A percentile compares a stretch with the other conserved stretches of the same genome.
These are phyloP conservation scores for Suhomyces sp. DNA, from an alignment of 805 yeast genomes.

Conservation along the genomic window DNA sequence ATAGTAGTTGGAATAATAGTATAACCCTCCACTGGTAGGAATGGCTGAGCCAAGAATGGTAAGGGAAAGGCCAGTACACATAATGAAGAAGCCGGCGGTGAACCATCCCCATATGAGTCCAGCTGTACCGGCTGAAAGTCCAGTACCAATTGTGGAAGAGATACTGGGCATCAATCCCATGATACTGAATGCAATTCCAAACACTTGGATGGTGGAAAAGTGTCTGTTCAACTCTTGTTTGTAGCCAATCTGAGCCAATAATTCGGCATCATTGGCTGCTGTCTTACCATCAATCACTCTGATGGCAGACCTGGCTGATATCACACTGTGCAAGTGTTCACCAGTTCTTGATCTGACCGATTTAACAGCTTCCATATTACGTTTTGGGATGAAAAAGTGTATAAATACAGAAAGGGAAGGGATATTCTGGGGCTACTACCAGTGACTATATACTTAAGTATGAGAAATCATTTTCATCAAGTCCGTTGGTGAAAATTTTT, in stretches of 20 bases:
- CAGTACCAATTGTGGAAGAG: slow-evolving; percentile 52
- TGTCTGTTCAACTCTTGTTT: slow-evolving; percentile 65
- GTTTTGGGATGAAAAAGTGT: no score
- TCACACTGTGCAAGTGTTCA: slow-evolving; percentile 2
- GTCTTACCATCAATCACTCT: slow-evolving; percentile 6
- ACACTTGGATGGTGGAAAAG: slow-evolving; percentile 61
- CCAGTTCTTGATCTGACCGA: slow-evolving; percentile 4
- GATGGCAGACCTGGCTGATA: slow-evolving; percentile 7
- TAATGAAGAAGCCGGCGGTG: slow-evolving; percentile 52
- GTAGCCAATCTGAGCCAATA: slow-evolving; percentile 63
- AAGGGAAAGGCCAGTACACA: slow-evolving; percentile 59
- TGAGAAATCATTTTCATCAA: no score
- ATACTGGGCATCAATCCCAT: slow-evolving; percentile 71
- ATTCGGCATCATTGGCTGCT: slow-evolving; percentile 24
- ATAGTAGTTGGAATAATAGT: slow-evolving; percentile 66
- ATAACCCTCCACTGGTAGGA: slow-evolving; percentile 77
- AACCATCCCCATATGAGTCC: slow-evolving; percentile 77
- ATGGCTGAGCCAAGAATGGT: slow-evolving; percentile 66
- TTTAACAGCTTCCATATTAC: slow-evolving; percentile 1
- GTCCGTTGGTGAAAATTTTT: no score
- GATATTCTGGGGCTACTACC: no score
- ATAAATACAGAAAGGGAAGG: no score
- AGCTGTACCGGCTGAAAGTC: slow-evolving; percentile 62
- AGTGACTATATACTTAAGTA: no score
- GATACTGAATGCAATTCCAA: slow-evolving; percentile 69